A percentile compares a stretch with the other conserved stretches of the same genome.
Evolutionary conservation across 2,329 filamentous ascomycete genomes (phyloP).

Genomic region (Aspergillus novoparasiticus): DNA sequence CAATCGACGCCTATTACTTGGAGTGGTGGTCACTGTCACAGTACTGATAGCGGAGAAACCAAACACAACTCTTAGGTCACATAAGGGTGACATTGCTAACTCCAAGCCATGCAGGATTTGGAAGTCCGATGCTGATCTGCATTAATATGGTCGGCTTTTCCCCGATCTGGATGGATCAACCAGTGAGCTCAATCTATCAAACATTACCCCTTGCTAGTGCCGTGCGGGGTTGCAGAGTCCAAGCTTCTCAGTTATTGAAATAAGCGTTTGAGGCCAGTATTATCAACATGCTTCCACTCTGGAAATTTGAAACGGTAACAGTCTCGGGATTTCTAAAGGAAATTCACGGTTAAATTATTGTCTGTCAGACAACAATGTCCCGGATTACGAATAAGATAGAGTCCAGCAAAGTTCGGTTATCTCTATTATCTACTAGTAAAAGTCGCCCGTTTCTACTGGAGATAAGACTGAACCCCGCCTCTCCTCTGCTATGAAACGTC

Average conservation of each 20-base stretch:
- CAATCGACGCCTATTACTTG: background rate
- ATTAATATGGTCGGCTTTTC: background rate
- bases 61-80: background rate
- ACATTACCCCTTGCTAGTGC: background rate
- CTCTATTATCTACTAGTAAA: background rate
- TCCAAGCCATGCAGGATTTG: background rate
- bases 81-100: conserved; percentile 1
- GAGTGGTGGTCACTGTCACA: background rate
- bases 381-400: background rate
- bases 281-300: background rate
- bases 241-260: background rate
- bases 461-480: background rate
- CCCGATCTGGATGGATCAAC: background rate
- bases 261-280: background rate
- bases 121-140: background rate
- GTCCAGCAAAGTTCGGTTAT: background rate
- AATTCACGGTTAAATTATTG: background rate
- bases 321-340: background rate
- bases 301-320: background rate
- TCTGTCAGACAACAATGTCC: background rate
- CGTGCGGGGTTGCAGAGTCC: background rate
- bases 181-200: background rate
- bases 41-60: background rate
- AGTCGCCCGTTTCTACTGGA: background rate
- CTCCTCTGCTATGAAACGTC: background rate